Conservation (phyloP, 805 yeast species). For the Wickerhamiella lipophila region DNA sequence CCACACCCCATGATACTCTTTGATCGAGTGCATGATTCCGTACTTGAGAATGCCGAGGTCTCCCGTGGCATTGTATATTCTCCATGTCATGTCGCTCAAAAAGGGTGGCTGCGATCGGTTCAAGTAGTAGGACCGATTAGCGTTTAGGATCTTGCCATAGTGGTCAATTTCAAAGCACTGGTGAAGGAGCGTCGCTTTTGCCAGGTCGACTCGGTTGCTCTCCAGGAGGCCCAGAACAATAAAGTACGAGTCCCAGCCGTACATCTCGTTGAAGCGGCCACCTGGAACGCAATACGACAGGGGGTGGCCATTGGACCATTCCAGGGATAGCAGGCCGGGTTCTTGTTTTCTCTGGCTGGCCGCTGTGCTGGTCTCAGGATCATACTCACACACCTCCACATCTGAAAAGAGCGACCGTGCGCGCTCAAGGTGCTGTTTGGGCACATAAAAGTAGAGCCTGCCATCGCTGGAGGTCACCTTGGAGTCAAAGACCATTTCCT, state of each 20-base stretch:
- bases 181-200: constrained; percentile 83
- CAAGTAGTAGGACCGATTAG: constrained; percentile 81
- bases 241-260: constrained; percentile 98
- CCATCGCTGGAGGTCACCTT: constrained; percentile 9
- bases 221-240: constrained; percentile 67
- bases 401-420: constrained; percentile 23
- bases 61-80: constrained; percentile 46
- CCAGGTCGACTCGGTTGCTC: constrained; percentile 53
- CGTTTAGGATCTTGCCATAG: constrained; percentile 87
- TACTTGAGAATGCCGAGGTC: constrained; percentile 43
- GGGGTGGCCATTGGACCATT: constrained; percentile 49
- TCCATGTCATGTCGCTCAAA: constrained; percentile 78
- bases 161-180: constrained; percentile 80
- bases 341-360: constrained; percentile 22
- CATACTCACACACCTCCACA: constrained; percentile 44
- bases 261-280: constrained; percentile 89
- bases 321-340: constrained; percentile 81
- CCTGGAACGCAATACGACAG: constrained; percentile 94
- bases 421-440: constrained; percentile 16
- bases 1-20: constrained; percentile 80
- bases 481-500: constrained; percentile 12
- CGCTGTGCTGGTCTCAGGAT: neutral
- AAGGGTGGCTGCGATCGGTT: constrained; percentile 96
- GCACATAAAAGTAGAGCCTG: constrained; percentile 6
- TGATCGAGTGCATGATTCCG: constrained; percentile 66